Conservation (phyloP, 306 rosid genomes). For the Geum urbanum region DNA sequence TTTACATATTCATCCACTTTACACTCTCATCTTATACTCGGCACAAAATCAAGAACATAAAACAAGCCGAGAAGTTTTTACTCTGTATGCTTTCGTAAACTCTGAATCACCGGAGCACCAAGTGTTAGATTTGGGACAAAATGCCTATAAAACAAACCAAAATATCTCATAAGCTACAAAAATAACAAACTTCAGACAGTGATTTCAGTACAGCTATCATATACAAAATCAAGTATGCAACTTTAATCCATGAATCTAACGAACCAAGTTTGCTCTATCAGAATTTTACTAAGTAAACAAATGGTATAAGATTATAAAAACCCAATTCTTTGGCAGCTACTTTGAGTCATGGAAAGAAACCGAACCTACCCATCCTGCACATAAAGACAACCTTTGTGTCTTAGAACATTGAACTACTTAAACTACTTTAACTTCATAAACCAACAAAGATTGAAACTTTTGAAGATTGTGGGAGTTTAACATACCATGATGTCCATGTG, state of each 20-base stretch:
- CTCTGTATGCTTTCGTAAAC: constrained; percentile 91
- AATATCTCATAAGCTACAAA: constrained; percentile 19
- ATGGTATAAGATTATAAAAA: constrained; percentile 26
- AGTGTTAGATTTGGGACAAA: constrained; percentile 91
- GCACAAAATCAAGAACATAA: background rate
- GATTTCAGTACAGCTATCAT: background rate
- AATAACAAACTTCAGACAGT: background rate
- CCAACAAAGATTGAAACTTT: background rate
- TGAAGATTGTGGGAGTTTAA: background rate
- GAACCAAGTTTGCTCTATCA: background rate
- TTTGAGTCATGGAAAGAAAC: constrained; percentile 21
- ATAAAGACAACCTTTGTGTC: background rate
- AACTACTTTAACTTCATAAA: too few relatives aligned
- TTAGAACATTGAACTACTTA: background rate
- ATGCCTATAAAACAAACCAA: constrained; percentile 45
- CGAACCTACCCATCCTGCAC: constrained; percentile 95
- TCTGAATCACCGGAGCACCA: constrained; percentile 90
- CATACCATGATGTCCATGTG: constrained; percentile 98
- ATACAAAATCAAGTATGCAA: background rate
- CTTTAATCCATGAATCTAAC: background rate
- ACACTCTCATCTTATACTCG: constrained; percentile 3
- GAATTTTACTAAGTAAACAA: constrained; percentile 4
- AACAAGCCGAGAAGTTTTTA: constrained; percentile 32
- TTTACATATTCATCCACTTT: constrained; percentile 2
- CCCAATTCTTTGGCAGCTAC: constrained; percentile 26